A percentile compares a stretch with the other conserved stretches of the same genome.
These are phyloP conservation scores for Helicocarpus griseus DNA, from an alignment of 2,329 filamentous ascomycete species.

Conservation along the genomic window DNA sequence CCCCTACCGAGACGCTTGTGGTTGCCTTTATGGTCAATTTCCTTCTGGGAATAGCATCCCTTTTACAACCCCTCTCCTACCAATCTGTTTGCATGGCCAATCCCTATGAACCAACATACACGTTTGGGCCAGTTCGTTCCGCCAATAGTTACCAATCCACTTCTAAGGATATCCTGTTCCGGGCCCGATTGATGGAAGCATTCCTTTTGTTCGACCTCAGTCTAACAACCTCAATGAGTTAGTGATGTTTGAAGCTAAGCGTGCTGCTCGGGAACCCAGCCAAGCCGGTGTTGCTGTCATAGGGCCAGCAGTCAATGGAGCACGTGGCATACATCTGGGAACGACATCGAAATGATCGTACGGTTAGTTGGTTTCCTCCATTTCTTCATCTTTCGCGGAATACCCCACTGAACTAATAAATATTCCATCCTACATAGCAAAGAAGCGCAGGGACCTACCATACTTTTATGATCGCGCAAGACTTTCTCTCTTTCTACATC, in stretches of 20 bases:
- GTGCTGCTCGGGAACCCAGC: not conserved
- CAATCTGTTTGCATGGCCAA: slow-evolving; percentile 9
- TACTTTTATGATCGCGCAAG: not conserved
- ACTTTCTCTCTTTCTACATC: slow-evolving; percentile 4
- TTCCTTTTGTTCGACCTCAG: slow-evolving; percentile 5
- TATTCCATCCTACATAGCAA: not conserved
- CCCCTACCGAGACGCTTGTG: slow-evolving; percentile 10
- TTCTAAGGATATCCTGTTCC: not conserved
- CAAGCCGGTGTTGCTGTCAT: slow-evolving; percentile 1
- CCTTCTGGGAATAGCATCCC: slow-evolving; percentile 7
- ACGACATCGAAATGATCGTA: slow-evolving; percentile 4
- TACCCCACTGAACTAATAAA: not conserved
- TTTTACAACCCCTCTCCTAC: slow-evolving; percentile 5
- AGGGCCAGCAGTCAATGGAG: too few species aligned
- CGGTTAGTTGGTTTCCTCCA: not conserved
- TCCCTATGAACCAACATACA: slow-evolving; percentile 7
- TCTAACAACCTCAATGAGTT: slow-evolving; percentile 5
- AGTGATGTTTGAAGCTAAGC: slow-evolving; percentile 10
- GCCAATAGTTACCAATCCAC: not conserved
- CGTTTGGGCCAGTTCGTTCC: slow-evolving; percentile 7
- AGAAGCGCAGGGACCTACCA: not conserved
- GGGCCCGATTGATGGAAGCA: slow-evolving; percentile 11
- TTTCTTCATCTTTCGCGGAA: not conserved
- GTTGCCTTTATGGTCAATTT: slow-evolving; percentile 9
- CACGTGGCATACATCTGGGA: slow-evolving; percentile 12